These are phyloP conservation scores for Aulographum hederae DNA, from an alignment of 2,329 filamentous ascomycete species.

Conservation along the genomic window DNA sequence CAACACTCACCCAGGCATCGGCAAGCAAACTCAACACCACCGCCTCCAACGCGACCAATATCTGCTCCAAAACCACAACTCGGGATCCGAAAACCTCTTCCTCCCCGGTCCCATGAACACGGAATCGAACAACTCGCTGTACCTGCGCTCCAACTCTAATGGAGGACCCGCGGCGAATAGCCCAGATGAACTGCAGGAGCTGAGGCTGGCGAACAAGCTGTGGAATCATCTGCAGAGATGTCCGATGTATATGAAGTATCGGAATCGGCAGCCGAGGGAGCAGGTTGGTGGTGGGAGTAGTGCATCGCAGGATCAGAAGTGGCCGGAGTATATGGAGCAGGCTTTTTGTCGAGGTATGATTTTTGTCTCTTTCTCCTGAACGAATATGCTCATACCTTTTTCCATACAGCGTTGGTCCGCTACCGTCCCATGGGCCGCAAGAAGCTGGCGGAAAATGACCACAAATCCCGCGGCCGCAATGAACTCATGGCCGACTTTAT, in stretches of 20 bases:
- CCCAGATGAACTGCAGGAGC: constrained; percentile 4
- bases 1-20: no score
- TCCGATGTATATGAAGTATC: constrained; percentile 27
- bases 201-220: constrained; percentile 12
- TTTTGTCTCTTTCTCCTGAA: constrained; percentile 4
- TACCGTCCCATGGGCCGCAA: constrained; percentile 39
- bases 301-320: constrained; percentile 17
- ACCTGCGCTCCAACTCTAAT: constrained; percentile 2
- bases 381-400: constrained; percentile 6
- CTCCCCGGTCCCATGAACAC: not conserved
- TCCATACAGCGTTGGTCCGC: constrained; percentile 25
- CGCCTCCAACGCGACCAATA: no score
- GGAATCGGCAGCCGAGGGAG: constrained; percentile 18
- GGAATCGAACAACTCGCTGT: not conserved
- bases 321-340: constrained; percentile 28
- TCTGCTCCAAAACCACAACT: no score
- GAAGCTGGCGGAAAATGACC: constrained; percentile 26
- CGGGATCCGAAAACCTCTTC: not conserved
- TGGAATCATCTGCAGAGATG: constrained; percentile 14
- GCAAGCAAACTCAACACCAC: no score
- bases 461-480: constrained; percentile 39
- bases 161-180: constrained; percentile 1
- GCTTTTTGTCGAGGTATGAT: constrained; percentile 28
- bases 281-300: no score
- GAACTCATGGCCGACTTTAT: constrained; percentile 43